Percentiles rank a stretch among this genome's conserved stretches.
Evolutionary conservation across 1,139 yeast species (phyloP).

Genomic region (Torulaspora pretoriensis): DNA sequence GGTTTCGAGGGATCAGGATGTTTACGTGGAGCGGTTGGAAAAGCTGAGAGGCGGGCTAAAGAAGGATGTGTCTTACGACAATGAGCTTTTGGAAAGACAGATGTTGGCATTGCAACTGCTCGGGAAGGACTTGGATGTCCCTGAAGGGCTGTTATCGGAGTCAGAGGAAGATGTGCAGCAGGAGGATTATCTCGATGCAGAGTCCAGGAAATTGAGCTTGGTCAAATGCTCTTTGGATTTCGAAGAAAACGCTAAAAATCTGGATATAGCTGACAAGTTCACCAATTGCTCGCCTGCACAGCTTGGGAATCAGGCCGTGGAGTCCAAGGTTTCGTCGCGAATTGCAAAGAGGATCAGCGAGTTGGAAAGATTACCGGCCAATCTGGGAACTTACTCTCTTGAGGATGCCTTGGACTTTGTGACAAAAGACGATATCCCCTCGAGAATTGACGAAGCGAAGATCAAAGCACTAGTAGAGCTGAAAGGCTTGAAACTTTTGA

Average conservation of each 20-base stretch:
- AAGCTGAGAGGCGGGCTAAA: conserved; percentile 31
- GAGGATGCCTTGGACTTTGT: conserved; percentile 38
- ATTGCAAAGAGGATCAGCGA: conserved; percentile 69
- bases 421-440: conserved; percentile 44
- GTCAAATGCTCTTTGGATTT: conserved; percentile 35
- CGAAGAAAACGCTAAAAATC: conserved; percentile 34
- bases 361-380: conserved; percentile 72
- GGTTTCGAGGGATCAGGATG: conserved; percentile 39
- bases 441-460: conserved; percentile 49
- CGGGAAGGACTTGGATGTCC: conserved; percentile 74
- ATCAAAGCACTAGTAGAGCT: conserved; percentile 71
- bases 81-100: conserved; percentile 57
- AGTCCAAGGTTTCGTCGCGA: conserved; percentile 50
- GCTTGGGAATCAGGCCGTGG: conserved; percentile 41
- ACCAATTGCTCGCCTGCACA: conserved; percentile 31
- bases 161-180: conserved; percentile 4
- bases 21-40: conserved; percentile 35
- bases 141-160: conserved; percentile 43
- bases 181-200: conserved; percentile 10
- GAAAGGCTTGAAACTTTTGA: conserved; percentile 70
- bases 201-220: conserved; percentile 19
- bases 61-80: conserved; percentile 40
- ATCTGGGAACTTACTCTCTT: conserved; percentile 59
- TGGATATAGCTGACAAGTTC: conserved; percentile 37
- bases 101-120: conserved; percentile 70